Base-by-base conservation (phyloP, 208 protist species). In the Leishmania mexicana region DNA sequence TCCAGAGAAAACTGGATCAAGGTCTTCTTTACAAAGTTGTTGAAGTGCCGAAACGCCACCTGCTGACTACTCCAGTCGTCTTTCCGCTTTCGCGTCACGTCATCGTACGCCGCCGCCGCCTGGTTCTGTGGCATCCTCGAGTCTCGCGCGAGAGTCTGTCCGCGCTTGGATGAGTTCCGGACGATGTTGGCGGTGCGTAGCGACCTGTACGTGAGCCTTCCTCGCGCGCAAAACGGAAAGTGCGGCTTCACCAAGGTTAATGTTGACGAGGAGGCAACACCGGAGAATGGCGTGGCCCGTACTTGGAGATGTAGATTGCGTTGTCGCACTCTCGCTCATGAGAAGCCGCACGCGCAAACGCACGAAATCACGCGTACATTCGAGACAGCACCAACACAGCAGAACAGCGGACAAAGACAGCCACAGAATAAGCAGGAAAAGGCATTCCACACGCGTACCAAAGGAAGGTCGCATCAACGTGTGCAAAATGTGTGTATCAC, bases 1-100 rank as follows among this genome's bases (percentile, higher is more conserved):
- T 97, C 93, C 28, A 97, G 76, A 21, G 91, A 85, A 73, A 81
- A 89, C 67, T 97, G 94, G 85, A 97, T 96, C 13, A 97, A 87
- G 38, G 60, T 68, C 78, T 96, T 95, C 83, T 97, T 97, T 6
- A 97, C 91, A 75, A 88, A 97, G 75, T 97, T 97, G 81, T 91
- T 95, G 71, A 96, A 97, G 78, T 95, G 93, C 1, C 94, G 90
- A 82, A 97, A 97, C 31, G 94, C 89, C 7, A 89, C 87, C 67
- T 92, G 85, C 45, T 90, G 83, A 64, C 93, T 96, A 49, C 73
- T 87, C 81, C 88, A 78, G 76, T 97, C 94, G 13, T 90, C 87
- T 38, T 80, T 85, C 1, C 90, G 87, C 68, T 77, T 78, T 45
- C 86, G 79, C 51, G 92, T 85, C 45, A 97, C 89, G 47, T 81